Conservation (phyloP, 2,329 filamentous ascomycete species). For the Capronia americana region DNA sequence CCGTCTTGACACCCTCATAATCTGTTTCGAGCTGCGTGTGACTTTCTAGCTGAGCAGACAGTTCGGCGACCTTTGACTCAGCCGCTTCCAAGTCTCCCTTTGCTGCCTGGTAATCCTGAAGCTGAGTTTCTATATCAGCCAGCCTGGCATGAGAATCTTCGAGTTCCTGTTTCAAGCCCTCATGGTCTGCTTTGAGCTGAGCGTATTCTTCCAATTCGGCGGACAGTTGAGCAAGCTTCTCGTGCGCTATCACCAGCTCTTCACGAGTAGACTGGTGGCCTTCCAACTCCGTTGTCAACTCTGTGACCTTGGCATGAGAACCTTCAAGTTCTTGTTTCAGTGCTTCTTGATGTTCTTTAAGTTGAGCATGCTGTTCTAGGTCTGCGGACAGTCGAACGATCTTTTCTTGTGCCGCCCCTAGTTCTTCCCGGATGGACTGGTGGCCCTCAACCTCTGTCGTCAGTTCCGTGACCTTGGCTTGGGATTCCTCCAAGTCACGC, state of each 20-base stretch:
- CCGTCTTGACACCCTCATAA: slow-evolving; percentile 15
- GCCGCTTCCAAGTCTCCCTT: slow-evolving; percentile 22
- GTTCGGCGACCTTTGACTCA: slow-evolving; percentile 23
- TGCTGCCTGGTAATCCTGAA: slow-evolving; percentile 16
- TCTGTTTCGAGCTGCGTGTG: slow-evolving; percentile 21
- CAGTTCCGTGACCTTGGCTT: not conserved
- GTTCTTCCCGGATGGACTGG: slow-evolving; percentile 3
- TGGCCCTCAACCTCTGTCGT: not conserved
- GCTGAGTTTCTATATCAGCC: slow-evolving; percentile 18
- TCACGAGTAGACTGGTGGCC: not conserved
- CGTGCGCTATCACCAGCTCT: slow-evolving; percentile 1
- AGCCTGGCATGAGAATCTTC: slow-evolving; percentile 21
- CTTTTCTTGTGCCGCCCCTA: slow-evolving; percentile 11
- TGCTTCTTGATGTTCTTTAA: slow-evolving; percentile 6
- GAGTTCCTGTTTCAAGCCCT: slow-evolving; percentile 19
- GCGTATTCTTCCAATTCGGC: slow-evolving; percentile 4
- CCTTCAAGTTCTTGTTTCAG: slow-evolving; percentile 4
- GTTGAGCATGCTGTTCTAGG: slow-evolving; percentile 9
- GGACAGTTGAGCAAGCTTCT: slow-evolving; percentile 6
- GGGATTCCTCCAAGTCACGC: not conserved
- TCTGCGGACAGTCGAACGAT: slow-evolving; percentile 5
- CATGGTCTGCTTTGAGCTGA: slow-evolving; percentile 13
- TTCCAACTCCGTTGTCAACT: slow-evolving; percentile 1
- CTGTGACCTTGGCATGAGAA: slow-evolving; percentile 5
- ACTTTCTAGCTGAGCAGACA: slow-evolving; percentile 21